These are phyloP conservation scores for Edaphochlamys debaryana DNA, from an alignment of 139 green algal species.

Conservation along the genomic window DNA sequence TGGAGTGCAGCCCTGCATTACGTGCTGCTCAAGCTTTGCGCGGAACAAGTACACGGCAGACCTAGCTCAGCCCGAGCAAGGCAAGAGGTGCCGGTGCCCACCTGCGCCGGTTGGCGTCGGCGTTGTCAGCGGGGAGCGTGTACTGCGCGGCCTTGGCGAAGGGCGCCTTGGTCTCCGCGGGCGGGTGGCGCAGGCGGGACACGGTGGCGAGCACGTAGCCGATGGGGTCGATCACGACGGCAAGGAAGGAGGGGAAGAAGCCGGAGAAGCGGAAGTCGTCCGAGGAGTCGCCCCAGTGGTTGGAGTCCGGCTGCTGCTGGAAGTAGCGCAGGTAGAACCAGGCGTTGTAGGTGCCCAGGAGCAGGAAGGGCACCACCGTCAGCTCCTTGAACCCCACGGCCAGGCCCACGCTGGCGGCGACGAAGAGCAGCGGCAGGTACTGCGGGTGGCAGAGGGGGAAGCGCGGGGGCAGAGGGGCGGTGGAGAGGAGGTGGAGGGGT, in stretches of 20 bases:
- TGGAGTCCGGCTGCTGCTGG: slow-evolving; percentile 75
- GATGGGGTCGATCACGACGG: slow-evolving; percentile 61
- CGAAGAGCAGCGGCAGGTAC: slow-evolving; percentile 76
- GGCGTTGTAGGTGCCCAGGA: slow-evolving; percentile 77
- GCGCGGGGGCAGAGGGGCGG: background rate
- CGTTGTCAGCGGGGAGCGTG: slow-evolving; percentile 64
- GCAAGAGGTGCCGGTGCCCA: too few relatives aligned
- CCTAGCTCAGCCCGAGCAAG: too few relatives aligned
- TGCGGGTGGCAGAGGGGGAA: slow-evolving; percentile 59
- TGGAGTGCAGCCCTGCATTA: too few relatives aligned
- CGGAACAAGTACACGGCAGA: too few relatives aligned
- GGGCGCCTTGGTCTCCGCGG: slow-evolving; percentile 27
- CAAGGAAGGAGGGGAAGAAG: slow-evolving; percentile 80
- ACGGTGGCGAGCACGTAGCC: slow-evolving; percentile 53
- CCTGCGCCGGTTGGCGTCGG: slow-evolving; percentile 76
- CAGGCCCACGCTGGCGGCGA: slow-evolving; percentile 42
- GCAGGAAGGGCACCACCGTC: slow-evolving; percentile 75
- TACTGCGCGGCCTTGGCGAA: slow-evolving; percentile 36
- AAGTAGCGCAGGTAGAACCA: slow-evolving; percentile 96
- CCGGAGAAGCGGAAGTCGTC: slow-evolving; percentile 88
- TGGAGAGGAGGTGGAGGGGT: background rate
- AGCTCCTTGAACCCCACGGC: slow-evolving; percentile 39
- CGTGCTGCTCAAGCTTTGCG: too few relatives aligned
- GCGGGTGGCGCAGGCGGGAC: slow-evolving; percentile 48
- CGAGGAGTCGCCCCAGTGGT: slow-evolving; percentile 44